Evolutionary conservation across 2,329 filamentous ascomycete genomes (phyloP).

Genomic region (Knoxdaviesia proteae): DNA sequence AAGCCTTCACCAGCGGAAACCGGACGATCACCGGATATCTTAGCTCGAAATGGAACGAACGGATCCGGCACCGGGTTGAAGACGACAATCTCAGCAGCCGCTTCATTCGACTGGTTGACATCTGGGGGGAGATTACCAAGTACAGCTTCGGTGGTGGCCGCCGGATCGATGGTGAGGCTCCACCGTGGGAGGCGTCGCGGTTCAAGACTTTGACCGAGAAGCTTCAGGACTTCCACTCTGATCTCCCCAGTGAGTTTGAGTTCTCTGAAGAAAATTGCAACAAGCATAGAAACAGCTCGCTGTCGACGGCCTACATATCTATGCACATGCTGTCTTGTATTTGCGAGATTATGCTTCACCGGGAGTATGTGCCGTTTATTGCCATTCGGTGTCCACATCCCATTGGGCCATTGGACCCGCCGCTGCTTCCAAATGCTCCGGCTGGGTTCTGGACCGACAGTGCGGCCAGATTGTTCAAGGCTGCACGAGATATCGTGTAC

Average conservation of each 20-base stretch:
- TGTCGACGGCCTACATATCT: conserved; percentile 42
- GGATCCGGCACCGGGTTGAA: conserved; percentile 6
- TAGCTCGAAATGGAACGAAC: conserved; percentile 4
- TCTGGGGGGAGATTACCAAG: conserved; percentile 36
- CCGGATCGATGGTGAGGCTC: conserved; percentile 20
- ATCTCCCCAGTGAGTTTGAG: conserved; percentile 33
- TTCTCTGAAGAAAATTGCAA: conserved; percentile 41
- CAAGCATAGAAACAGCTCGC: conserved; percentile 42
- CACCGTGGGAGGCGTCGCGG: conserved; percentile 39
- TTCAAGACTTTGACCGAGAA: conserved; percentile 31
- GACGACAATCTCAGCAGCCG: conserved; percentile 28
- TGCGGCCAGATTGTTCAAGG: conserved; percentile 39
- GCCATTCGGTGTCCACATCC: conserved; percentile 20
- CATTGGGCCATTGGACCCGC: conserved; percentile 31
- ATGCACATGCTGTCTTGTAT: conserved; percentile 45
- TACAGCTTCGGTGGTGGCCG: conserved; percentile 32
- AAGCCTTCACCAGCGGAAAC: conserved; percentile 40
- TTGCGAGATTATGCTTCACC: conserved; percentile 34
- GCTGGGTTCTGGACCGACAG: conserved; percentile 39
- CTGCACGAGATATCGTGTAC: conserved; percentile 41
- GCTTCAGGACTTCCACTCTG: conserved; percentile 17
- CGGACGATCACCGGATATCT: conserved; percentile 33
- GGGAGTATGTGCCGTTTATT: conserved; percentile 11
- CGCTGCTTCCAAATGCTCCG: conserved; percentile 4
- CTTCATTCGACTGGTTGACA: conserved; percentile 36